A percentile compares a stretch with the other conserved stretches of the same genome.
These are phyloP conservation scores for Stephanodiscus triporus DNA, from an alignment of 108 stramenopile species.

Conservation along the genomic window DNA sequence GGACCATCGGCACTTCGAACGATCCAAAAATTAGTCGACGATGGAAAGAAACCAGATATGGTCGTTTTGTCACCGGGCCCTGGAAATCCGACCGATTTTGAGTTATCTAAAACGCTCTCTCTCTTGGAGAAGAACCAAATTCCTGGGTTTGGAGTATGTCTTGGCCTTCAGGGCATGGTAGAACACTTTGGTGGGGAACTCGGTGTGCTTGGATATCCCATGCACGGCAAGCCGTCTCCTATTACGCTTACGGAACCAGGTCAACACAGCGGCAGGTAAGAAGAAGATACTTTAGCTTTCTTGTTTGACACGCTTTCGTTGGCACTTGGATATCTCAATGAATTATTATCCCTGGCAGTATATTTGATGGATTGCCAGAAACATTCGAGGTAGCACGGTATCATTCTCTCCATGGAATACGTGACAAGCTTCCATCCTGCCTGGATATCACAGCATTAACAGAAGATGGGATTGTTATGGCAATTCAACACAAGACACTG, in stretches of 20 bases:
- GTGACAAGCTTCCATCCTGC: slow-evolving; percentile 77
- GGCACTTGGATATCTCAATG: neutral
- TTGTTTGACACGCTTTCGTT: slow-evolving; percentile 10
- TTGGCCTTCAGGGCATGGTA: slow-evolving; percentile 98
- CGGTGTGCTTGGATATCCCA: slow-evolving; percentile 91
- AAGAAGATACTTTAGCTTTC: neutral
- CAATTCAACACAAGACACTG: slow-evolving; percentile 90
- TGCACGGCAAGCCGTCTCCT: slow-evolving; percentile 95
- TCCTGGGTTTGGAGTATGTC: slow-evolving; percentile 96
- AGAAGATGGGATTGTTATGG: slow-evolving; percentile 97
- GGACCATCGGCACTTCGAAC: slow-evolving; percentile 80
- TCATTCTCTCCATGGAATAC: slow-evolving; percentile 93
- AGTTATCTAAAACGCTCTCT: slow-evolving; percentile 81
- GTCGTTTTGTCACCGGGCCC: slow-evolving; percentile 97
- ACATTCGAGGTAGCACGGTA: slow-evolving; percentile 95
- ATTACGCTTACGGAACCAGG: slow-evolving; percentile 76
- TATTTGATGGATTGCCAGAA: slow-evolving; percentile 90
- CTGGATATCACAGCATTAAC: slow-evolving; percentile 89
- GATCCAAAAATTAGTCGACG: slow-evolving; percentile 72
- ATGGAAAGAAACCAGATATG: slow-evolving; percentile 88
- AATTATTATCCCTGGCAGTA: slow-evolving; percentile 41
- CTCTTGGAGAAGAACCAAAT: slow-evolving; percentile 79
- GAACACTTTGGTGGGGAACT: slow-evolving; percentile 96
- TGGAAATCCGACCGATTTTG: slow-evolving; percentile 95
- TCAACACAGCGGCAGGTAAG: slow-evolving; percentile 58